A percentile compares a stretch with the other conserved stretches of the same genome.
phyloP scores from a whole-genome alignment of 768 basidiomycete species.

The Termitomyces sp. region DNA sequence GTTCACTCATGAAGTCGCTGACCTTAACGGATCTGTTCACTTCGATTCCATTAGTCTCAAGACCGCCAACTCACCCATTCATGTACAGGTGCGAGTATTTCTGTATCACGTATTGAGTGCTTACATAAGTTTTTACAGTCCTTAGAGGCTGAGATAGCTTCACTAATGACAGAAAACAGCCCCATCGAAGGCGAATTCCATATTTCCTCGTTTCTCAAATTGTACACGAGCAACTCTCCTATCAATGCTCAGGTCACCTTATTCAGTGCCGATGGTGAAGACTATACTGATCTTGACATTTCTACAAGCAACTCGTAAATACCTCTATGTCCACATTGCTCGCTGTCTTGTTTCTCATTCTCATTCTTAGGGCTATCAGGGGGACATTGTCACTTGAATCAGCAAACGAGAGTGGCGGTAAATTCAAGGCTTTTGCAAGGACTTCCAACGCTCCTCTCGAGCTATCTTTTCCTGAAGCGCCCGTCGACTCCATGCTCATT shows the following conservation, averaged over 20 bases:
- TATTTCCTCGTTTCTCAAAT: constrained; percentile 19
- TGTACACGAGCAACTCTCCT: constrained; percentile 35
- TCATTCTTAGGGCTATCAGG: constrained; percentile 4
- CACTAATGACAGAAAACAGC: constrained; percentile 33
- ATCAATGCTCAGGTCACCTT: constrained; percentile 36
- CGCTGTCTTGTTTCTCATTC: neutral
- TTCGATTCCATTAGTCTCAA: constrained; percentile 34
- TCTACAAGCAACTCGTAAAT: constrained; percentile 37
- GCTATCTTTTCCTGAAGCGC: constrained; percentile 10
- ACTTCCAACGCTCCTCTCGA: constrained; percentile 10
- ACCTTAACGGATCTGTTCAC: constrained; percentile 26
- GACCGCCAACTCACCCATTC: constrained; percentile 28
- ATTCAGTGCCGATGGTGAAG: constrained; percentile 20
- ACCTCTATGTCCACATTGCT: neutral
- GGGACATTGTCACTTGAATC: constrained; percentile 7
- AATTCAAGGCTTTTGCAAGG: constrained; percentile 9
- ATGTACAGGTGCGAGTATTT: constrained; percentile 25
- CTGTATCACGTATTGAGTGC: neutral
- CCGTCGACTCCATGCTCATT: constrained; percentile 10
- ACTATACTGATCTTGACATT: constrained; percentile 19
- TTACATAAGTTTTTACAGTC: constrained; percentile 19
- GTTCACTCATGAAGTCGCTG: constrained; percentile 33
- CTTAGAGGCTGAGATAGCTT: constrained; percentile 21
- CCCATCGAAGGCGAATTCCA: constrained; percentile 42
- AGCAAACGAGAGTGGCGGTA: constrained; percentile 8